A percentile compares a stretch with the other conserved stretches of the same genome.
These are phyloP conservation scores for Backusella sp. DNA, from an alignment of 192 early-diverging fungal genomes.

Conservation along the genomic window DNA sequence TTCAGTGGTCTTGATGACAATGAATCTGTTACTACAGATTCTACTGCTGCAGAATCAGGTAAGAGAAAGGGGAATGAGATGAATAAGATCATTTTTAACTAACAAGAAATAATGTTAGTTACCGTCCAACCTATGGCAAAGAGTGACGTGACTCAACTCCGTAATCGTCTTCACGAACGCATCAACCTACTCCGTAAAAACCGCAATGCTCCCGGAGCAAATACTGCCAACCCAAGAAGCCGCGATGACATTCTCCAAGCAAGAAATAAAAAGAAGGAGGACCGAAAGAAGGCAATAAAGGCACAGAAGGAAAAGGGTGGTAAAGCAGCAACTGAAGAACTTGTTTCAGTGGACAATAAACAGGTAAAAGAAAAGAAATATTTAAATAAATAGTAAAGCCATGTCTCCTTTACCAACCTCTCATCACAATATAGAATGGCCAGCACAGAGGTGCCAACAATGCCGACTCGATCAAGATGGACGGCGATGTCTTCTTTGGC, in stretches of 20 bases:
- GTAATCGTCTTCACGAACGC: conserved; percentile 58
- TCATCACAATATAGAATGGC: not conserved
- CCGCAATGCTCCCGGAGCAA: conserved; percentile 59
- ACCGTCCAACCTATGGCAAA: conserved; percentile 37
- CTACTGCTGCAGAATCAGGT: not conserved
- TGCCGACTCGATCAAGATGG: conserved; percentile 48
- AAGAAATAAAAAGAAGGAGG: conserved; percentile 69
- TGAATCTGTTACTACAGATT: not conserved
- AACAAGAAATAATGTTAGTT: not conserved
- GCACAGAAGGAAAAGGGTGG: conserved; percentile 59
- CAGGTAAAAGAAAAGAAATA: not conserved
- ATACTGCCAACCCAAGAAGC: conserved; percentile 48
- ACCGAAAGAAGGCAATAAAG: conserved; percentile 58
- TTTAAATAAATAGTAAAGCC: not conserved
- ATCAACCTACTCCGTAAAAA: conserved; percentile 61
- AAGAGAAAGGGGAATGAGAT: not conserved
- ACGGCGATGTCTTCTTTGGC: conserved; percentile 62
- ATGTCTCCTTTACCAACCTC: too few relatives aligned
- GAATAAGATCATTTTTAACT: too few relatives aligned
- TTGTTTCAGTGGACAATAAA: conserved; percentile 38
- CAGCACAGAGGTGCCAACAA: conserved; percentile 8
- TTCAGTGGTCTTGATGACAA: conserved; percentile 17
- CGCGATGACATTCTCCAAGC: conserved; percentile 77
- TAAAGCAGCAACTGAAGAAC: conserved; percentile 48
- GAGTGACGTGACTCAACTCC: conserved; percentile 57